Evolutionary conservation across 305 asterid genomes (phyloP), one percentile per base, ranked within the genome.

Genomic region (Fraxinus platypoda): DNA sequence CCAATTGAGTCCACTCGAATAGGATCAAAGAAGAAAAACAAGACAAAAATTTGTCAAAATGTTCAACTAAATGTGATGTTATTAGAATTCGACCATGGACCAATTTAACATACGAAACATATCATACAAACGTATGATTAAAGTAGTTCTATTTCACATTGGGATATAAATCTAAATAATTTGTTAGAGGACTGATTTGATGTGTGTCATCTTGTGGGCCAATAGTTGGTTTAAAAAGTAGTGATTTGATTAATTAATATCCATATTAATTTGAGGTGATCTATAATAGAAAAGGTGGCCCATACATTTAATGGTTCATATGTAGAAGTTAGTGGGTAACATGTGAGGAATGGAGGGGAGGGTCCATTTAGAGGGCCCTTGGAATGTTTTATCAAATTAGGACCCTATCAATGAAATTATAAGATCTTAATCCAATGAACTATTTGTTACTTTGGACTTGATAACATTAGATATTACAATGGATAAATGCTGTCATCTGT

Each of bases 321-420:
- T 82, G 75, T 74, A 77, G 86, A 74, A 73, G 83, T 62, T 83
- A 79, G 86, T 79, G 86, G 80, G 80, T 76, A 33, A 30, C 86
- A 83, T 83, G 86, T 88, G 87, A 85, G 17, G 80, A 86, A 5
- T 79, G 85, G 86, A 88, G 38, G 75, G 21, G 41, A 38, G 31
- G 33, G 72, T 62, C 31, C 72, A 62, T 62, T 62, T 23, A 2
- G 72, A 8, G 17, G 72, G 72, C 31, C 30, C 15, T 62, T 62
- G 72, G 72, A 62, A 62, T 23, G 30, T 23, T 62, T 62, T 62
- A 25, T 62, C 72, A 62, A 62, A 62, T 62, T 8, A 2, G 33
- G 72, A 62, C 31, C 72, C 12, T 23, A 8, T 23, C 31, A 62
- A 8, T 23, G 13, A 62, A 62, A 62, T 62, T 62, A 62, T 62